phyloP scores from a whole-genome alignment of 2,329 filamentous ascomycete genomes.

The Colletotrichum coccodes region DNA sequence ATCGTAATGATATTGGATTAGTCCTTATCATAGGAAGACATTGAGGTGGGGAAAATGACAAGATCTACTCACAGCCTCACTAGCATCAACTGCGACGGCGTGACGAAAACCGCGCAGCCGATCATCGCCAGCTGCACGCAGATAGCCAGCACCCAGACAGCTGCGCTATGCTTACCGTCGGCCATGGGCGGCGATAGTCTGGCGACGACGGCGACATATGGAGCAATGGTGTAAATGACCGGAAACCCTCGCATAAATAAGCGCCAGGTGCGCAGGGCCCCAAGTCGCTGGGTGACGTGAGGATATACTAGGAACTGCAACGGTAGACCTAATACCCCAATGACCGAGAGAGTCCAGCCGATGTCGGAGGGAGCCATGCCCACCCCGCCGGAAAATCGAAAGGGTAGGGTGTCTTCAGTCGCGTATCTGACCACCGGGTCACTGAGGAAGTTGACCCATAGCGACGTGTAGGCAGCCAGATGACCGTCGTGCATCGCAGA shows the following conservation, averaged over 20 bases:
- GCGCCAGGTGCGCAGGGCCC: background rate
- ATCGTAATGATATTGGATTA: background rate
- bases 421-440: background rate
- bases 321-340: slow-evolving; percentile 5
- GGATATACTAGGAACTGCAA: background rate
- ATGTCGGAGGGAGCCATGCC: slow-evolving; percentile 10
- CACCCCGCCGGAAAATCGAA: slow-evolving; percentile 5
- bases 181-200: background rate
- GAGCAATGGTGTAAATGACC: background rate
- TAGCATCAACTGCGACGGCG: background rate
- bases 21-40: background rate
- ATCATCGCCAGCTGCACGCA: background rate
- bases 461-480: slow-evolving; percentile 7
- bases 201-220: background rate
- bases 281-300: background rate
- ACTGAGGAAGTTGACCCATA: slow-evolving; percentile 17
- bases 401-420: slow-evolving; percentile 5
- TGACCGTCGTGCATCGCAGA: slow-evolving; percentile 16
- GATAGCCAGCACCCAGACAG: background rate
- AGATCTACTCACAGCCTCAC: background rate
- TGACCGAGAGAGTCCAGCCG: slow-evolving; percentile 13
- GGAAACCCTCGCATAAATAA: background rate
- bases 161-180: background rate
- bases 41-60: background rate
- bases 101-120: background rate